A percentile compares a stretch with the other conserved stretches of the same genome.
Evolutionary conservation across 164 flowering plant species (phyloP).

Genomic region (Aristolochia californica): DNA sequence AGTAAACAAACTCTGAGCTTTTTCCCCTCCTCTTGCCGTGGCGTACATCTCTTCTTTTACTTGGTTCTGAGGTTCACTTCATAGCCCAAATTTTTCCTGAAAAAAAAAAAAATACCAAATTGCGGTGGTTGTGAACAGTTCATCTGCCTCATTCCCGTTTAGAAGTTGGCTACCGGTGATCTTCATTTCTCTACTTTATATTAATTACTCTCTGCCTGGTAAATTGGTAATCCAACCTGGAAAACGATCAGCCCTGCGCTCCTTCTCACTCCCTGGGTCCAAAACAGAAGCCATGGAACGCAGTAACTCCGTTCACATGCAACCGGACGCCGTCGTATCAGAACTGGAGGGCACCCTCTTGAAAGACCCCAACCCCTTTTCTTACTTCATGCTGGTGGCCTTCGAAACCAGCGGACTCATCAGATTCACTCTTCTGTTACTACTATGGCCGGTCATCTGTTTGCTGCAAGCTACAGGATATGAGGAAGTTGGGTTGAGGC

Average conservation of each 20-base stretch:
- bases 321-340: slow-evolving; percentile 40
- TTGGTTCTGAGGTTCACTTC: slow-evolving; percentile 3
- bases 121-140: slow-evolving; percentile 39
- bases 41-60: slow-evolving; percentile 16
- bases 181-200: background rate
- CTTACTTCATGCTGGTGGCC: slow-evolving; percentile 92
- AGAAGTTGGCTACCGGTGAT: background rate
- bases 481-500: slow-evolving; percentile 39
- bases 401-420: slow-evolving; percentile 81
- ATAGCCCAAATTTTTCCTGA: slow-evolving; percentile 5
- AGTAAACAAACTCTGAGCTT: slow-evolving; percentile 8
- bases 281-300: slow-evolving; percentile 1
- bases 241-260: background rate
- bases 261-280: background rate
- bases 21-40: slow-evolving; percentile 20
- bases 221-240: background rate
- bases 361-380: slow-evolving; percentile 48
- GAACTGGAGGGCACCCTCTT: slow-evolving; percentile 76
- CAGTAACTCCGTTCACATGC: background rate
- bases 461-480: slow-evolving; percentile 34
- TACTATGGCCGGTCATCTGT: slow-evolving; percentile 58
- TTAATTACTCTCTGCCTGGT: no score
- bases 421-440: slow-evolving; percentile 52
- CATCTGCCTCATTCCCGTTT: slow-evolving; percentile 25
- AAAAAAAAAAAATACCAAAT: background rate